Evolutionary conservation across 805 yeast species (phyloP).

Genomic region (Hanseniaspora meyeri): DNA sequence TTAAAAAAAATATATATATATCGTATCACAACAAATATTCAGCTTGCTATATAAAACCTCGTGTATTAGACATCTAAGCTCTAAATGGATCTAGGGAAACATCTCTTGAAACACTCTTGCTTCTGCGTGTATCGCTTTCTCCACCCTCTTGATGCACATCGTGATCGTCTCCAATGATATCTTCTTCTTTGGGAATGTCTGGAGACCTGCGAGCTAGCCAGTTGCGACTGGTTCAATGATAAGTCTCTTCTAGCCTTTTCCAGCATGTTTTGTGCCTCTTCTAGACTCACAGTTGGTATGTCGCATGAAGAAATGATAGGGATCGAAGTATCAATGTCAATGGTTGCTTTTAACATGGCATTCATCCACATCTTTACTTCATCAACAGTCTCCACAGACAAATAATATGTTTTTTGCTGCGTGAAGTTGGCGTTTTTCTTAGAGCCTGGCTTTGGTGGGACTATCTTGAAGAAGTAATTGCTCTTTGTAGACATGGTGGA

Average conservation of each 20-base stretch:
- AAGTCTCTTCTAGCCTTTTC: constrained; percentile 65
- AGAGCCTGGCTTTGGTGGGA: constrained; percentile 97
- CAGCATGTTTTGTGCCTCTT: constrained; percentile 74
- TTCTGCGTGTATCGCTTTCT: not conserved
- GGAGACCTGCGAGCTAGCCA: not conserved
- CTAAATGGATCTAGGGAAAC: constrained; percentile 2
- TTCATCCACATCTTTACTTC: constrained; percentile 95
- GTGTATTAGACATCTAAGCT: not conserved
- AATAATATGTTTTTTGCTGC: constrained; percentile 88
- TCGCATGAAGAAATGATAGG: constrained; percentile 88
- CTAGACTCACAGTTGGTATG: constrained; percentile 86
- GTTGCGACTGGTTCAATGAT: not conserved
- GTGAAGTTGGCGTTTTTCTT: constrained; percentile 91
- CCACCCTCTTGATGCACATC: not conserved
- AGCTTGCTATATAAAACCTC: not conserved
- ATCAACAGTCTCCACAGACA: constrained; percentile 83
- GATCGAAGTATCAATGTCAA: constrained; percentile 83
- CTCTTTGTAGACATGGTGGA: constrained; percentile 81
- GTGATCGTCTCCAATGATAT: not conserved
- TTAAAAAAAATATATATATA: no score
- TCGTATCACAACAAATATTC: no score
- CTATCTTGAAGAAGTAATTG: constrained; percentile 77
- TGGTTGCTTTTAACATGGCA: constrained; percentile 88
- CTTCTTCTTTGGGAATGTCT: not conserved
- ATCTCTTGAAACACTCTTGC: not conserved